Evolutionary conservation across 2,329 filamentous ascomycete genomes (phyloP).

Genomic region (Orbilia javanica): DNA sequence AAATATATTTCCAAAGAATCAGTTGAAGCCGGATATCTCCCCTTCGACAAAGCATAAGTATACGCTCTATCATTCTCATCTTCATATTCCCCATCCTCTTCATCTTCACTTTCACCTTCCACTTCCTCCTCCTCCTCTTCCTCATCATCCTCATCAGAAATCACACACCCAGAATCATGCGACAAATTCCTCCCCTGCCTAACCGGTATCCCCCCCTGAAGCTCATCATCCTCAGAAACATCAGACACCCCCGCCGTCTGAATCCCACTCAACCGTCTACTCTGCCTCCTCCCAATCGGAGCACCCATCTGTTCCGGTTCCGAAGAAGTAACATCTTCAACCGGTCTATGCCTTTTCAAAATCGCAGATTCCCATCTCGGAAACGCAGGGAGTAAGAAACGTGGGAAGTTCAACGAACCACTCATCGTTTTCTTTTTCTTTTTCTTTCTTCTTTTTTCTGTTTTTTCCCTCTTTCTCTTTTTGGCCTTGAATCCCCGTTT

Average conservation of each 20-base stretch:
- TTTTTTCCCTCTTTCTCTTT: constrained; percentile 2
- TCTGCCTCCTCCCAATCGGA: too few relatives aligned
- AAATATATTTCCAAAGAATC: constrained; percentile 48
- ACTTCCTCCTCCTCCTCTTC: not conserved
- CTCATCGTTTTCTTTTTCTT: constrained; percentile 27
- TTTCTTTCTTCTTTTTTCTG: not conserved
- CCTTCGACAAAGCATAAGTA: constrained; percentile 23
- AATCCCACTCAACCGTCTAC: too few relatives aligned
- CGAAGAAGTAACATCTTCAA: constrained; percentile 46
- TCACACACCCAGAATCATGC: constrained; percentile 50
- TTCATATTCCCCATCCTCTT: constrained; percentile 11
- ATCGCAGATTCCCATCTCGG: constrained; percentile 51
- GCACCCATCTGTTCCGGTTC: too few relatives aligned
- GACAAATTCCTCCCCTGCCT: constrained; percentile 33
- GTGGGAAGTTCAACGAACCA: constrained; percentile 48
- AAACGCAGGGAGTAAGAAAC: constrained; percentile 56
- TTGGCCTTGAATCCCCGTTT: too few relatives aligned
- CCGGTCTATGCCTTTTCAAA: constrained; percentile 43
- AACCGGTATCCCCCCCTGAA: constrained; percentile 5
- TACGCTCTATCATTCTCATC: constrained; percentile 33
- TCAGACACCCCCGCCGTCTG: not conserved
- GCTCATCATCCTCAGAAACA: constrained; percentile 1
- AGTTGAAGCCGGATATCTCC: constrained; percentile 16
- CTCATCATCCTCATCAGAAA: constrained; percentile 44
- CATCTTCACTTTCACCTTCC: constrained; percentile 5